Evolutionary conservation across 1,139 yeast species (phyloP).

Genomic region (Saccharomyces hybrid): DNA sequence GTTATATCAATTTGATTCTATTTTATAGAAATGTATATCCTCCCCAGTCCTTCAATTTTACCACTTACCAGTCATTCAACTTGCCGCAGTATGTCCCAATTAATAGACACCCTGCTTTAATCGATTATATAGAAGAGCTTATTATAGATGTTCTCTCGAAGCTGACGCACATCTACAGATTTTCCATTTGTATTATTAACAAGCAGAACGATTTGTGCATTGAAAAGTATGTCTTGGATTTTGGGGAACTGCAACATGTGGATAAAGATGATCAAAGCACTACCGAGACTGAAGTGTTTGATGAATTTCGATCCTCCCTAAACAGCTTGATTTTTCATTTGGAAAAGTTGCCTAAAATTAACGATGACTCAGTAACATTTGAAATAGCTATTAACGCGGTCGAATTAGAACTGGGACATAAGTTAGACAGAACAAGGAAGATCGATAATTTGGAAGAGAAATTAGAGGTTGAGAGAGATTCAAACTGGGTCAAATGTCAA

Average conservation of each 20-base stretch:
- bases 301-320: slow-evolving; percentile 28
- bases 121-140: slow-evolving; percentile 28
- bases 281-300: slow-evolving; percentile 24
- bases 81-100: slow-evolving; percentile 30
- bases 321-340: slow-evolving; percentile 23
- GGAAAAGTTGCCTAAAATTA: slow-evolving; percentile 21
- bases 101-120: slow-evolving; percentile 26
- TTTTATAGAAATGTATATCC: slow-evolving; percentile 32
- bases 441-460: slow-evolving; percentile 12
- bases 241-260: slow-evolving; percentile 26
- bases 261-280: slow-evolving; percentile 10
- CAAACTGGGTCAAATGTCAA: slow-evolving; percentile 26
- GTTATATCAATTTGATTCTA: slow-evolving; percentile 27
- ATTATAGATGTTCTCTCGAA: slow-evolving; percentile 23
- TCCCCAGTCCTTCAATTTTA: slow-evolving; percentile 25
- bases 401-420: slow-evolving; percentile 25
- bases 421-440: slow-evolving; percentile 6
- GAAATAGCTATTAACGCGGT: slow-evolving; percentile 26
- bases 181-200: slow-evolving; percentile 22
- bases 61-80: slow-evolving; percentile 30
- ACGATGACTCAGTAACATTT: slow-evolving; percentile 24
- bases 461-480: slow-evolving; percentile 23
- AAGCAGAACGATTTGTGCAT: slow-evolving; percentile 18
- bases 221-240: slow-evolving; percentile 28
- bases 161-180: slow-evolving; percentile 18